phyloP scores from a whole-genome alignment of 2,329 filamentous ascomycete genomes.

The Fusarium coffeatum region DNA sequence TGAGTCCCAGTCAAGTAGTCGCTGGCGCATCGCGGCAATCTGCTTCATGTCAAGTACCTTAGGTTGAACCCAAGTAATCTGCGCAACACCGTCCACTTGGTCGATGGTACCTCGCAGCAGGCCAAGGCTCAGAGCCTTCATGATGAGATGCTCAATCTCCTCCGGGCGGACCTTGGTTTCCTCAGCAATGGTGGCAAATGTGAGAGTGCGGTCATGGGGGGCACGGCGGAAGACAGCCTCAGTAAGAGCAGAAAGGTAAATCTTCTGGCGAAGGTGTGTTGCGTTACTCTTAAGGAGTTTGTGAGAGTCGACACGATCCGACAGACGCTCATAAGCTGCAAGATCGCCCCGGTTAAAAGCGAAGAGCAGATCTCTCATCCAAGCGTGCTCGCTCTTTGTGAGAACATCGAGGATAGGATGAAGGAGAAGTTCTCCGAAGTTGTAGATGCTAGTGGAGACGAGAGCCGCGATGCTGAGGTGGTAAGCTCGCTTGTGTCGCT shows the following conservation, averaged over 20 bases:
- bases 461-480: conserved; percentile 93
- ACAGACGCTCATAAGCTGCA: conserved; percentile 84
- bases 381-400: conserved; percentile 74
- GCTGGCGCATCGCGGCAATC: conserved; percentile 89
- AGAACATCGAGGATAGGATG: conserved; percentile 95
- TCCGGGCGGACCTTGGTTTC: conserved; percentile 92
- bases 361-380: conserved; percentile 95
- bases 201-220: conserved; percentile 94
- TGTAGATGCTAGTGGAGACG: conserved; percentile 96
- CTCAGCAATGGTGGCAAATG: conserved; percentile 85
- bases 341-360: conserved; percentile 98
- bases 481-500: conserved; percentile 87
- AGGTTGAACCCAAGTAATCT: conserved; percentile 98
- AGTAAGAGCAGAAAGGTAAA: conserved; percentile 94
- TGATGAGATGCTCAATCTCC: conserved; percentile 97
- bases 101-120: conserved; percentile 93
- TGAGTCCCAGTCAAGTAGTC: conserved; percentile 93
- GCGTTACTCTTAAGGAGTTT: conserved; percentile 82
- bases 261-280: conserved; percentile 93
- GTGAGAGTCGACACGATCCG: conserved; percentile 83
- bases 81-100: conserved; percentile 91
- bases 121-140: conserved; percentile 97
- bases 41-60: conserved; percentile 97
- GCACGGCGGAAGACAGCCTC: conserved; percentile 96
- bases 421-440: conserved; percentile 98